These are phyloP conservation scores for Crucibulum laeve DNA, from an alignment of 768 basidiomycete genomes.

Conservation along the genomic window DNA sequence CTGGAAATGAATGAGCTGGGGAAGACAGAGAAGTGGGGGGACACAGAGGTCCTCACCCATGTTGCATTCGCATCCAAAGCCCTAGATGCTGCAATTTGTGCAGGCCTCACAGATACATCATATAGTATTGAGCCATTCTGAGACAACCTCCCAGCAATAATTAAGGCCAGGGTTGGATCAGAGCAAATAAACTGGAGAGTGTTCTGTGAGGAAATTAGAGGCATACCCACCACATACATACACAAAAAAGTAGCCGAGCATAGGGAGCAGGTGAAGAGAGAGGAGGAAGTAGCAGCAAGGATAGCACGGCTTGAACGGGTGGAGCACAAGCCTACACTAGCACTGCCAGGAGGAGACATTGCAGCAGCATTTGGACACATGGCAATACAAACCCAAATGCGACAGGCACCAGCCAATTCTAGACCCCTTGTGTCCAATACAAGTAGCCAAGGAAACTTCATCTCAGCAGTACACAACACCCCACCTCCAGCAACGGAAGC, in stretches of 20 bases:
- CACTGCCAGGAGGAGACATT: background rate
- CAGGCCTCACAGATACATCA: background rate
- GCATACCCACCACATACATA: background rate
- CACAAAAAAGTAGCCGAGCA: background rate
- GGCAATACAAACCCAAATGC: background rate
- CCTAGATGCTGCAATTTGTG: background rate
- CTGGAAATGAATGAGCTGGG: background rate
- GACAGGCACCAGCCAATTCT: background rate
- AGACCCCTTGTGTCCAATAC: background rate
- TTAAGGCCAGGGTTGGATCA: background rate
- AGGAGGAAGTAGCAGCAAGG: background rate
- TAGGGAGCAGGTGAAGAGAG: background rate
- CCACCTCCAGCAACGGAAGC: background rate
- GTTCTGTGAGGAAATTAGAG: background rate
- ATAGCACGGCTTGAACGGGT: background rate
- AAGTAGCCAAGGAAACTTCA: background rate
- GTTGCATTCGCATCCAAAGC: background rate
- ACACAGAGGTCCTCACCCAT: background rate
- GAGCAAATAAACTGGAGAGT: background rate
- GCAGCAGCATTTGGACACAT: background rate
- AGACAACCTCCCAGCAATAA: background rate
- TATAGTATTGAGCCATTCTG: background rate
- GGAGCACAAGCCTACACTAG: background rate
- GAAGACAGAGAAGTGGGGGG: background rate
- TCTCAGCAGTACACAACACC: background rate